Evolutionary conservation across 2,329 filamentous ascomycete species (phyloP), one percentile per base, ranked within the genome.

Genomic region (Fusarium globosum): DNA sequence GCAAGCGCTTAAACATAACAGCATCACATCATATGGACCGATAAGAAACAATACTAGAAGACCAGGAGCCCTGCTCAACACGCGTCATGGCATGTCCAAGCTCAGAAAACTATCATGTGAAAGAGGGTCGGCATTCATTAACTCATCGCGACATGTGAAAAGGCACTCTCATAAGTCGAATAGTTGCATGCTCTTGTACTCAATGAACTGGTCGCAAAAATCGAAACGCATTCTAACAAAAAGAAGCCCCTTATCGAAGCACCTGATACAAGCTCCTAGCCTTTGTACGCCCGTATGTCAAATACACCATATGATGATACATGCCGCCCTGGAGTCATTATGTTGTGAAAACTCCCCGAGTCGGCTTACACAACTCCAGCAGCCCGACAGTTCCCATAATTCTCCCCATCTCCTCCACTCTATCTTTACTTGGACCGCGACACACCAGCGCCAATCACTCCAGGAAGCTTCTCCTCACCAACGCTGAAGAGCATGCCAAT

Each of bases 371-470:
- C 71, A 72, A 66, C 69, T 77, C 65, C 73, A 70, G 57, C 61
- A 71, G 66, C 65, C 64, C 57, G 66, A 69, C 59, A 68, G 46
- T 68, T 64, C 61, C 52, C 68, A 61, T 64, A 63, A 30, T 39
- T 56, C 51, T 57, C 52, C 46, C 23, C 35, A 35, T 62, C 39
- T 61, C 41, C 45, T 13, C 18, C 12, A 12, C 49, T 57, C 42
- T 77, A 23, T 49, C 55, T 55, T 79, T 85, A 89, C 82, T 92
- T 94, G 39, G 91, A 87, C 66, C 91, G 89, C 73, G 92, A 93
- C 42, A 99, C 96, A 72, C 96, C 96, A 53, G 96, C 96, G n/a
- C 95, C 94, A 82, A 99, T 95, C 14, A 99, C 96, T 77, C 95
- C 95, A 0, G 96, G 96, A 73, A 98, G 86, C 83, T 95, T 93